Evolutionary conservation across 139 green algal genomes (phyloP).

Genomic region (Pseudopediastrum boryanum): DNA sequence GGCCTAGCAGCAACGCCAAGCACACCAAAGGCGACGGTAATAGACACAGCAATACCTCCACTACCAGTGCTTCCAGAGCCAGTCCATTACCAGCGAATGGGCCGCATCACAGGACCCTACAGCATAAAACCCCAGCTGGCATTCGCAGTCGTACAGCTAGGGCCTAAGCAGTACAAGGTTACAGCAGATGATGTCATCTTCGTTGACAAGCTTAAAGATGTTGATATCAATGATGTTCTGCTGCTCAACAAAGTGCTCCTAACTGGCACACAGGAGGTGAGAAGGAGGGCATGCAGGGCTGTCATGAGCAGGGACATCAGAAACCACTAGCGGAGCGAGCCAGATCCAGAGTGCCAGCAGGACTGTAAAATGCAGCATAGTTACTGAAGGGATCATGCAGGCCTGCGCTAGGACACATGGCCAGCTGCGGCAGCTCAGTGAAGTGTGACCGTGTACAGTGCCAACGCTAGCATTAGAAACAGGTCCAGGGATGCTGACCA

Average conservation of each 20-base stretch:
- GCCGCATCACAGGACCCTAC: conserved; percentile 43
- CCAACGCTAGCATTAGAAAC: too few species aligned
- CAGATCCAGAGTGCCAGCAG: too few species aligned
- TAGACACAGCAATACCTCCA: conserved; percentile 45
- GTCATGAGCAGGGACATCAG: too few species aligned
- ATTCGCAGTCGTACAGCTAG: conserved; percentile 51
- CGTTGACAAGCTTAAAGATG: conserved; percentile 42
- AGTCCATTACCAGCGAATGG: conserved; percentile 26
- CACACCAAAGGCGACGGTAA: neutral
- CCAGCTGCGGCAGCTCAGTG: too few species aligned
- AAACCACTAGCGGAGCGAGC: too few species aligned
- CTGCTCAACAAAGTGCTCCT: conserved; percentile 50
- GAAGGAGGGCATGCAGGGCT: too few species aligned
- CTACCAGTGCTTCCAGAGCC: conserved; percentile 40
- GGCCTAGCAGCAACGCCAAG: conserved; percentile 15
- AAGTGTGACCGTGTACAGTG: too few species aligned
- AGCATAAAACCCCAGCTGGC: conserved; percentile 22
- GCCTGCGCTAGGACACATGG: too few species aligned
- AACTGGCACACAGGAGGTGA: conserved; percentile 26
- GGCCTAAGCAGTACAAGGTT: conserved; percentile 55
- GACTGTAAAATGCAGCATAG: too few species aligned
- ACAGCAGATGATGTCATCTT: conserved; percentile 56
- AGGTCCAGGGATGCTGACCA: too few species aligned
- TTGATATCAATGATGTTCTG: conserved; percentile 53
- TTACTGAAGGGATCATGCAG: too few species aligned